Evolutionary conservation across 768 basidiomycete species (phyloP).

Genomic region (Mycena venus): DNA sequence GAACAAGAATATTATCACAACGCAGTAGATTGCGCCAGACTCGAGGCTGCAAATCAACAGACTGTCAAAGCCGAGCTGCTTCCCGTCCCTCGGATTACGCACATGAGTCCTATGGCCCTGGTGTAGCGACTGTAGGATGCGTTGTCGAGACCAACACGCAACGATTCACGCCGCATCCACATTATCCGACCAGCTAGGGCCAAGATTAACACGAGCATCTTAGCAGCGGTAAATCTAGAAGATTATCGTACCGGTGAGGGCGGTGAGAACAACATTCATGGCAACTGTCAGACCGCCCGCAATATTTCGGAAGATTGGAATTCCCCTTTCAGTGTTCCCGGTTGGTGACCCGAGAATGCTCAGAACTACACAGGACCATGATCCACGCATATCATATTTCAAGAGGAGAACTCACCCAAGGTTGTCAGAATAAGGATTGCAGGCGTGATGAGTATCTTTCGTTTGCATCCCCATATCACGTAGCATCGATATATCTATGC

Average conservation of each 20-base stretch:
- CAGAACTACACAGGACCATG: neutral
- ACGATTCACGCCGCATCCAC: neutral
- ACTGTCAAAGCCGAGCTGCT: neutral
- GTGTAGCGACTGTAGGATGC: neutral
- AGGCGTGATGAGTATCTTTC: neutral
- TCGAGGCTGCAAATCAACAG: neutral
- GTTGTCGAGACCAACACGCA: neutral
- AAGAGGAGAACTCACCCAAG: neutral
- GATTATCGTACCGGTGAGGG: neutral
- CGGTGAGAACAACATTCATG: neutral
- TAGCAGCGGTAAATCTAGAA: no score
- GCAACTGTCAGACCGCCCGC: neutral
- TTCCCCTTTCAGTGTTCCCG: neutral
- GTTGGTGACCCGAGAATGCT: neutral
- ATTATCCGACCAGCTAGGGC: constrained; percentile 6
- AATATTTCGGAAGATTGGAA: neutral
- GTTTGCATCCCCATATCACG: neutral
- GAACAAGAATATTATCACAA: neutral
- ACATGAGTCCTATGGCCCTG: neutral
- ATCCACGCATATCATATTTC: neutral
- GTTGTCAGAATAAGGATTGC: neutral
- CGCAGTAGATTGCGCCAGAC: neutral
- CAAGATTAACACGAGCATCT: neutral
- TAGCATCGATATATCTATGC: neutral
- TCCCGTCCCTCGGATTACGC: neutral